Evolutionary conservation across 2,329 filamentous ascomycete genomes (phyloP).

Genomic region (Xylariaceae sp.): DNA sequence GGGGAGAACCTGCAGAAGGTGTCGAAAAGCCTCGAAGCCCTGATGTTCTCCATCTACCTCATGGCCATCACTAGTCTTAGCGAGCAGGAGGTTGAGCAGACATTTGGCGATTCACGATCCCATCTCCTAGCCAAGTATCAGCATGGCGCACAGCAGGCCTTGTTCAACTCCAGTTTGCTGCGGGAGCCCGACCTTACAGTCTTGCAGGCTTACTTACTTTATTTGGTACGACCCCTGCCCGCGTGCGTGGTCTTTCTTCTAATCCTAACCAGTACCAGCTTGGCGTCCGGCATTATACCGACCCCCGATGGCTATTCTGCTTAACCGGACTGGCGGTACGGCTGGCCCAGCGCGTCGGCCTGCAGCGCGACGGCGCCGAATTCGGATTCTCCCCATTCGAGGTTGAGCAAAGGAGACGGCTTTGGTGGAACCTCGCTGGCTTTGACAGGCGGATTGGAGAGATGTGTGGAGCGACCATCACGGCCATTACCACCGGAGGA

Average conservation of each 20-base stretch:
- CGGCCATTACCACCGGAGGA: slow-evolving; percentile 46
- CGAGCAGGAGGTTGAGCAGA: slow-evolving; percentile 45
- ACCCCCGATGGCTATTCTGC: slow-evolving; percentile 55
- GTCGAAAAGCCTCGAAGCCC: slow-evolving; percentile 52
- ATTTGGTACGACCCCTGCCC: slow-evolving; percentile 44
- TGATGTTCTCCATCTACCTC: slow-evolving; percentile 63
- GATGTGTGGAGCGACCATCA: slow-evolving; percentile 55
- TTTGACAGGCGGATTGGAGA: slow-evolving; percentile 67
- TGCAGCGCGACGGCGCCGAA: slow-evolving; percentile 58
- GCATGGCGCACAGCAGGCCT: slow-evolving; percentile 55
- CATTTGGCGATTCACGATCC: slow-evolving; percentile 49
- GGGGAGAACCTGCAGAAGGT: slow-evolving; percentile 50
- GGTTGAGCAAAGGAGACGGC: slow-evolving; percentile 62
- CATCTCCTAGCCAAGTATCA: slow-evolving; percentile 49
- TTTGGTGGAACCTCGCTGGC: slow-evolving; percentile 68
- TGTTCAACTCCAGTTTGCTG: slow-evolving; percentile 63
- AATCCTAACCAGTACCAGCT: slow-evolving; percentile 38
- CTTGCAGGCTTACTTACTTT: slow-evolving; percentile 63
- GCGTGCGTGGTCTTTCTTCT: slow-evolving; percentile 1
- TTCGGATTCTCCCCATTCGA: slow-evolving; percentile 52
- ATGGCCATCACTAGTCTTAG: slow-evolving; percentile 54
- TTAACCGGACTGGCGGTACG: slow-evolving; percentile 61
- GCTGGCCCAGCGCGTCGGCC: slow-evolving; percentile 61
- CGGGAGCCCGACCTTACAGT: slow-evolving; percentile 58
- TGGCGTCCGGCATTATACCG: slow-evolving; percentile 51